Conservation (phyloP, 805 yeast species). For the Saturnispora hagleri region DNA sequence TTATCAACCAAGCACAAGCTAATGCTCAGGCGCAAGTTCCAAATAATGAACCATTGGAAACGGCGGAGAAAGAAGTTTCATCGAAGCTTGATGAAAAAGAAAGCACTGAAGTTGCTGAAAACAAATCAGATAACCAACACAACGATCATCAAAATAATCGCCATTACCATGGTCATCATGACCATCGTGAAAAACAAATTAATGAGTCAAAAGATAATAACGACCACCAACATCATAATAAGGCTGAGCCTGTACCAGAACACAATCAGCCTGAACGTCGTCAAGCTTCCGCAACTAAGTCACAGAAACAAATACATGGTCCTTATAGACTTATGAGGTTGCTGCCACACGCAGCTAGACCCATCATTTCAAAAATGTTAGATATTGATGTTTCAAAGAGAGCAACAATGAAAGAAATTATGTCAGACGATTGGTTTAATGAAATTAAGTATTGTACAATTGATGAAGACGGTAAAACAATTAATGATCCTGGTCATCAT, state of each 20-base stretch:
- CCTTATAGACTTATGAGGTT: conserved; percentile 76
- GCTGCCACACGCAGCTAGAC: conserved; percentile 77
- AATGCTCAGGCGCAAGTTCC: background rate
- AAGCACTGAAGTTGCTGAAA: background rate
- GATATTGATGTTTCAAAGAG: conserved; percentile 51
- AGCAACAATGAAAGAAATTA: conserved; percentile 58
- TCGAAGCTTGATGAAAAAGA: background rate
- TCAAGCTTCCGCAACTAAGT: conserved; percentile 26
- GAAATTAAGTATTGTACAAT: conserved; percentile 55
- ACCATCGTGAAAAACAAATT: conserved; percentile 26
- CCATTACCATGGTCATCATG: conserved; percentile 18
- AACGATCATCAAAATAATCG: conserved; percentile 26
- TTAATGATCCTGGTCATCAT: conserved; percentile 39
- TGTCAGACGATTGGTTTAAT: conserved; percentile 62
- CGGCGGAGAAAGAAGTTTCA: background rate
- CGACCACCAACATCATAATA: background rate
- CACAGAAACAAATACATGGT: conserved; percentile 59
- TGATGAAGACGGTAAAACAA: conserved; percentile 30
- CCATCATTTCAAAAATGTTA: conserved; percentile 58
- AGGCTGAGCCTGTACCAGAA: conserved; percentile 4
- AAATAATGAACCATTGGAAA: background rate
- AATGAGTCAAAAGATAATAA: conserved; percentile 3
- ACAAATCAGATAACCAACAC: conserved; percentile 16
- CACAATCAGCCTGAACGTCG: conserved; percentile 26
- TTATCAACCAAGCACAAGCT: background rate